Conservation (phyloP, 2,329 filamentous ascomycete species). For the Cladorrhinum sp. region DNA sequence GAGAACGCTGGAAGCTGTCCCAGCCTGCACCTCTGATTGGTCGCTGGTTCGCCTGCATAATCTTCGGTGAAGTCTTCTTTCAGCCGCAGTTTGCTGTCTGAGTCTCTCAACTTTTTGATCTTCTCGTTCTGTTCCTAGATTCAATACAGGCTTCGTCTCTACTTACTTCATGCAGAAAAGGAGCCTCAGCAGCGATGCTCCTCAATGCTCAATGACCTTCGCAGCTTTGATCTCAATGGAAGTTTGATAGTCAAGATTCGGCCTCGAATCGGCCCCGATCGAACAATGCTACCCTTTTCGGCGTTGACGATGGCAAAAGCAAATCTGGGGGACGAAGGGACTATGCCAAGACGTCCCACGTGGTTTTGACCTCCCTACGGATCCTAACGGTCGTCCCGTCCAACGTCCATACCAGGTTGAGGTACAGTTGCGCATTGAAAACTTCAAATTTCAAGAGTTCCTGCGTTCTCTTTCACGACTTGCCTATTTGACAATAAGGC, state of each 20-base stretch:
- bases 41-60: background rate
- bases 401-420: background rate
- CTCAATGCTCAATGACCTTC: background rate
- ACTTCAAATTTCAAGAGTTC: background rate
- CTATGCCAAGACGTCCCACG: background rate
- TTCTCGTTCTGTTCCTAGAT: too few relatives aligned
- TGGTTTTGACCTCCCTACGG: background rate
- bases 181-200: background rate
- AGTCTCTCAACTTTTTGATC: background rate
- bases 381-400: background rate
- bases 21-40: conserved; percentile 3
- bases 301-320: too few relatives aligned
- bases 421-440: background rate
- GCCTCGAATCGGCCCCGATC: background rate
- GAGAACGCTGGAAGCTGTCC: background rate
- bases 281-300: background rate
- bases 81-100: conserved; percentile 13
- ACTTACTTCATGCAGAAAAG: background rate
- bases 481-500: background rate
- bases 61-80: conserved; percentile 3
- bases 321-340: too few relatives aligned
- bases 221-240: background rate
- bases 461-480: background rate
- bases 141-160: too few relatives aligned
- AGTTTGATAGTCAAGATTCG: conserved; percentile 5